These are phyloP conservation scores for Aspergillus clavatus DNA, from an alignment of 2,329 filamentous ascomycete genomes.

Conservation along the genomic window DNA sequence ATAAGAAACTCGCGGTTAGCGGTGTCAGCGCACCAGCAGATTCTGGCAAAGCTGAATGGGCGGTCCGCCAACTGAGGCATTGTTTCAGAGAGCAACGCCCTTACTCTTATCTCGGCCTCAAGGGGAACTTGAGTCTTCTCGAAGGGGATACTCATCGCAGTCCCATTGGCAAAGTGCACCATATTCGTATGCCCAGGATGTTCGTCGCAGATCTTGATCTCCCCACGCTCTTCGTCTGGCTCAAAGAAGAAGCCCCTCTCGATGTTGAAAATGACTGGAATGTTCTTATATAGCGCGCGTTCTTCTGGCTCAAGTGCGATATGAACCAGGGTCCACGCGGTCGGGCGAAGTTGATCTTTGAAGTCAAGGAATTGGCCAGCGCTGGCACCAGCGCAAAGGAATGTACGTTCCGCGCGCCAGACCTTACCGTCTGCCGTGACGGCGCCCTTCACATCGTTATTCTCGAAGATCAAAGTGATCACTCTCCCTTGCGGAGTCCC, in stretches of 20 bases:
- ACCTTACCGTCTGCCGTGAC: constrained; percentile 34
- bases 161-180: constrained; percentile 23
- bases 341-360: constrained; percentile 41
- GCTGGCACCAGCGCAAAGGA: constrained; percentile 43
- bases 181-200: constrained; percentile 53
- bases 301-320: constrained; percentile 42
- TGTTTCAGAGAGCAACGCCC: constrained; percentile 47
- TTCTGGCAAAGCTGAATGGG: constrained; percentile 47
- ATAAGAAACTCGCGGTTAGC: constrained; percentile 52
- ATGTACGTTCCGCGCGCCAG: constrained; percentile 36
- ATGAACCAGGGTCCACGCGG: constrained; percentile 46
- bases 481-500: constrained; percentile 37
- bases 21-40: constrained; percentile 57
- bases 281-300: constrained; percentile 38
- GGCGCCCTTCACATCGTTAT: constrained; percentile 37
- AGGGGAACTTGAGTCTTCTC: constrained; percentile 42
- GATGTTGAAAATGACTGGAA: constrained; percentile 45
- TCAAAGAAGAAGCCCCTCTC: constrained; percentile 49
- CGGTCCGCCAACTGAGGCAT: constrained; percentile 51
- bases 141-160: constrained; percentile 37
- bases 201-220: constrained; percentile 45
- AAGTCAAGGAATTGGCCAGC: constrained; percentile 42
- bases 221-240: constrained; percentile 37
- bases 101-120: constrained; percentile 44
- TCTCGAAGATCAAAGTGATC: constrained; percentile 31